Evolutionary conservation across 345 rosid species (phyloP).

Genomic region (Eucalyptus brandiana): DNA sequence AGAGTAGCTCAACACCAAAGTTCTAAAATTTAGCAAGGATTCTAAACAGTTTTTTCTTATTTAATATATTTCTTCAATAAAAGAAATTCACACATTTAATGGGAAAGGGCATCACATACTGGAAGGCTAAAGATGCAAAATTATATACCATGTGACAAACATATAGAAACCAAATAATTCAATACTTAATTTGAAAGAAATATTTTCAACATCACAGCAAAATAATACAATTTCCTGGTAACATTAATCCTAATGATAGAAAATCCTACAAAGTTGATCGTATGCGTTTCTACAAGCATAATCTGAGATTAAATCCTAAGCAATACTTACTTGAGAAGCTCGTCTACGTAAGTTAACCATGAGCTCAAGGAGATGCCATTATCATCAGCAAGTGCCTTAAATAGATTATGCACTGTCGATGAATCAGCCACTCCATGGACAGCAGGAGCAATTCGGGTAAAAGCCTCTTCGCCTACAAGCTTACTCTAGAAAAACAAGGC

Average conservation of each 20-base stretch:
- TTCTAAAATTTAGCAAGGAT: background rate
- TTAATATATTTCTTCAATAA: background rate
- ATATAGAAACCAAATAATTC: background rate
- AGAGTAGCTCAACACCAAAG: background rate
- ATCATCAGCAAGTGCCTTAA: slow-evolving; percentile 63
- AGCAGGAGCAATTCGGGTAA: slow-evolving; percentile 84
- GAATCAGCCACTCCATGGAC: slow-evolving; percentile 86
- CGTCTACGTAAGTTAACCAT: slow-evolving; percentile 73
- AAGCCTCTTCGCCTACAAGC: slow-evolving; percentile 69
- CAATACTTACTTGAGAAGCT: slow-evolving; percentile 67
- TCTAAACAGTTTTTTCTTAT: background rate
- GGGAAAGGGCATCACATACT: background rate
- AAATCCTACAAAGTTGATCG: background rate
- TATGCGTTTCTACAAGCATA: background rate
- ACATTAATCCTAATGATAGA: background rate
- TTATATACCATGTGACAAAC: background rate
- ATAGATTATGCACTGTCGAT: slow-evolving; percentile 77
- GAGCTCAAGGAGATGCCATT: slow-evolving; percentile 62
- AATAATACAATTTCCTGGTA: background rate
- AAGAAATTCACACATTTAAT: background rate
- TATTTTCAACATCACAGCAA: background rate
- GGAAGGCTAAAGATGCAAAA: background rate
- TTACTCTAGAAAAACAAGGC: slow-evolving; percentile 39
- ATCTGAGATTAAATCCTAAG: background rate
- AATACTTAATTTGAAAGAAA: background rate